These are phyloP conservation scores for Volvox reticuliferus DNA, from an alignment of 139 green algal species.

Conservation along the genomic window DNA sequence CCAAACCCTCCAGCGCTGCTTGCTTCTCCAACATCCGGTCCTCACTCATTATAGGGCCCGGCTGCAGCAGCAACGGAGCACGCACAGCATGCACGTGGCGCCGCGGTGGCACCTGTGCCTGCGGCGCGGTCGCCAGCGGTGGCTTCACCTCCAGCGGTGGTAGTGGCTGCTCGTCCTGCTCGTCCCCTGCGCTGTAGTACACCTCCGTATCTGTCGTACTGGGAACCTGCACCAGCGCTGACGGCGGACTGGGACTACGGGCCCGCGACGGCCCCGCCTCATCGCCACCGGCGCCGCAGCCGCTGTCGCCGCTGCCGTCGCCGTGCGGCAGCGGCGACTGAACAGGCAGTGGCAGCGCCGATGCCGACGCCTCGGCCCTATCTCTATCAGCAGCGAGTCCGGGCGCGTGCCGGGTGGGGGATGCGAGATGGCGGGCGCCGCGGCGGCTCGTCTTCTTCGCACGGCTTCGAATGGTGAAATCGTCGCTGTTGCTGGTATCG, in stretches of 20 bases:
- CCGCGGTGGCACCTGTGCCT: not conserved
- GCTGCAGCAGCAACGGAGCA: conserved; percentile 51
- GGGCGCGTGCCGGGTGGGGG: not conserved
- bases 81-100: conserved; percentile 52
- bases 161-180: not conserved
- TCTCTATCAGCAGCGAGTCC: not conserved
- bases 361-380: no score
- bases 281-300: not conserved
- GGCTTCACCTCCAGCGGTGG: not conserved
- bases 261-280: not conserved
- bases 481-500: not conserved
- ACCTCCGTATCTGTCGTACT: conserved; percentile 20
- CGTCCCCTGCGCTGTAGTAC: not conserved
- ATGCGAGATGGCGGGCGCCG: not conserved
- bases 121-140: not conserved
- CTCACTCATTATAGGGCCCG: conserved; percentile 63
- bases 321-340: not conserved
- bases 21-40: conserved; percentile 70
- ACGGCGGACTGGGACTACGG: not conserved
- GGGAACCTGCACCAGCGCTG: not conserved
- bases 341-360: not conserved
- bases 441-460: not conserved
- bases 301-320: not conserved
- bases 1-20: conserved; percentile 54
- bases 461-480: conserved; percentile 7